Evolutionary conservation across 345 rosid species (phyloP), one percentile per base, ranked within the genome.

Genomic region (Durio zibethinus): DNA sequence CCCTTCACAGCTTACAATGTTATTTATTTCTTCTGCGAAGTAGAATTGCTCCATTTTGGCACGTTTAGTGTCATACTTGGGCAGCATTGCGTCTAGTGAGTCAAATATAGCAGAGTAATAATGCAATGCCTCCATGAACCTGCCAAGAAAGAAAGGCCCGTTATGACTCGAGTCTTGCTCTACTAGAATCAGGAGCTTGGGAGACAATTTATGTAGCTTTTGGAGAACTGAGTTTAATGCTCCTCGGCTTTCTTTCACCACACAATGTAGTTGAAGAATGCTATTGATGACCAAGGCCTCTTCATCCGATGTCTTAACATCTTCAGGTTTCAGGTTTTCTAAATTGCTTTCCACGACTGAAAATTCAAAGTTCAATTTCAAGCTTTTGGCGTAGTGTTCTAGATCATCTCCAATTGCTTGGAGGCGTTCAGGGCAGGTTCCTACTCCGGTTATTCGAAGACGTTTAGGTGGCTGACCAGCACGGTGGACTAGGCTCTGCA

Each of bases 51-150:
- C 91, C 48, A 88, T 84, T 77, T 90, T 85, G 31, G 86, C 88
- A 66, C 89, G 75, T 70, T 82, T 79, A 0, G 90, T 88, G 82
- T 86, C 93, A 42, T 90, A 85, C 83, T 80, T 88, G 21, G 91
- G 89, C 42, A 88, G 83, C 86, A 83, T 88, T 35, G 85, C 48
- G 9, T 89, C 90, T 4, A 89, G 77, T 3, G 91, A 78, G 74
- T 90, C 93, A 21, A 87, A 90, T 31, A 85, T 87, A 10, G 89
- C 90, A 0, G 91, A 88, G 69, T 88, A 88, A 76, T 90, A 90
- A 78, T 88, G 90, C 84, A 90, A 62, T 7, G 93, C 88, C 78
- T 88, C 93, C 89, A 87, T 88, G 83, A 88, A 88, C 72, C 90
- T 84, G 59, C 90, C 89, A 0, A 87, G 83, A 60, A 90, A 90